Evolutionary conservation across 805 yeast genomes (phyloP).

Genomic region (Cyberlindnera japonica): DNA sequence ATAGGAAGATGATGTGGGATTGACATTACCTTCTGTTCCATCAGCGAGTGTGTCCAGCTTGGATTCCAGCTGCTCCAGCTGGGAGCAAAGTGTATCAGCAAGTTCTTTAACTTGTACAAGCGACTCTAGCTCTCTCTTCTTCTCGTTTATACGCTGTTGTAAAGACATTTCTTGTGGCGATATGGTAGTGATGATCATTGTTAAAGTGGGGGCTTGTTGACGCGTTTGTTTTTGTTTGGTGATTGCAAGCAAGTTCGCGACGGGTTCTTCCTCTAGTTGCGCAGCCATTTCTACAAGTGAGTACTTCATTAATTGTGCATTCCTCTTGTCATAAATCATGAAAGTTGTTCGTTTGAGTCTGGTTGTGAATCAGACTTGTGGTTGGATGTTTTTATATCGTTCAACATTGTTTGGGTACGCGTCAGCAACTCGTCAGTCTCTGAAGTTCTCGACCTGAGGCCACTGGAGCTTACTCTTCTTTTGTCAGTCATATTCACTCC

Average conservation of each 20-base stretch:
- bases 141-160: slow-evolving; percentile 36
- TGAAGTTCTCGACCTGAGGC: slow-evolving; percentile 9
- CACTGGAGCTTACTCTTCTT: slow-evolving; percentile 23
- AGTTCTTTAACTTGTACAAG: slow-evolving; percentile 45
- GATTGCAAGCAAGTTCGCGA: no score
- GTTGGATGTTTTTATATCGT: slow-evolving; percentile 21
- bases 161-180: slow-evolving; percentile 23
- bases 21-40: slow-evolving; percentile 47
- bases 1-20: neutral
- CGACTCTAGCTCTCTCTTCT: slow-evolving; percentile 47
- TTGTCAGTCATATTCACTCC: slow-evolving; percentile 59
- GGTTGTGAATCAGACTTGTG: no score
- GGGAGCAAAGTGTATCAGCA: slow-evolving; percentile 42
- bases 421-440: slow-evolving; percentile 18
- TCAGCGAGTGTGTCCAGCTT: slow-evolving; percentile 43
- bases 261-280: no score
- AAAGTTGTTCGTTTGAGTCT: no score
- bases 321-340: neutral
- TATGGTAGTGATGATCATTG: slow-evolving; percentile 2
- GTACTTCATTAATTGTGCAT: neutral
- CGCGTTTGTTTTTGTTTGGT: slow-evolving; percentile 10
- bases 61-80: slow-evolving; percentile 45
- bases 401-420: slow-evolving; percentile 27
- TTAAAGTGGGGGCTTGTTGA: slow-evolving; percentile 1
- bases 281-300: no score